phyloP scores from a whole-genome alignment of 345 rosid genomes.

The Rhodamnia rubescens region DNA sequence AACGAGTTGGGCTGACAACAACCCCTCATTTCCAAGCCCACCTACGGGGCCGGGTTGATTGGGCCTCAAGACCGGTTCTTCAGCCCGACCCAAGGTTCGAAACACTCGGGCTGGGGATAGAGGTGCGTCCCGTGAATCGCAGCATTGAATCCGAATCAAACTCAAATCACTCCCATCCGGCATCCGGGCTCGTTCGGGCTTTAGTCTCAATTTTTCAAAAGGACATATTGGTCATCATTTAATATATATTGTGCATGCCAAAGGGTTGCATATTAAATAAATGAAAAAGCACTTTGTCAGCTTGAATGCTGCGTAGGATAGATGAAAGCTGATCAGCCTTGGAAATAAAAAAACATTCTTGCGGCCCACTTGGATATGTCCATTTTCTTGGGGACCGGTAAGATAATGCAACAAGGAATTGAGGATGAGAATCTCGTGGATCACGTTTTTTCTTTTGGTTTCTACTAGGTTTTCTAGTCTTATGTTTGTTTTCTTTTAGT shows the following conservation, averaged over 20 bases:
- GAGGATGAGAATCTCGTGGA: not conserved
- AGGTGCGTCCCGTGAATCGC: no score
- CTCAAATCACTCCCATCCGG: no score
- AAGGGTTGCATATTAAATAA: no score
- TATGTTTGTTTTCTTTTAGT: not conserved
- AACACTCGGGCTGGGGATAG: not conserved
- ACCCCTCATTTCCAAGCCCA: no score
- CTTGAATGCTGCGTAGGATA: not conserved
- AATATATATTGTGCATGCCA: no score
- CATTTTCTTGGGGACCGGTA: not conserved
- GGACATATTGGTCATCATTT: not conserved
- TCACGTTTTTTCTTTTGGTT: not conserved
- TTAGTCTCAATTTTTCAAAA: no score
- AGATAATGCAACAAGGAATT: not conserved
- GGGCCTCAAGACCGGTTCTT: not conserved
- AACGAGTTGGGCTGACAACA: no score
- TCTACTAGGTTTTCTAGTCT: not conserved
- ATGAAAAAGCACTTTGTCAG: not conserved
- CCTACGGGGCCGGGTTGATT: not conserved
- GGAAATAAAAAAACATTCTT: not conserved
- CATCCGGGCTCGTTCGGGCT: no score
- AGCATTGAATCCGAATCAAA: no score
- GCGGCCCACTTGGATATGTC: not conserved
- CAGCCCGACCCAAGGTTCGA: not conserved
- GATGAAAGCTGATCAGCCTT: not conserved